phyloP scores from a whole-genome alignment of 805 yeast species.

The Candida adriatica region DNA sequence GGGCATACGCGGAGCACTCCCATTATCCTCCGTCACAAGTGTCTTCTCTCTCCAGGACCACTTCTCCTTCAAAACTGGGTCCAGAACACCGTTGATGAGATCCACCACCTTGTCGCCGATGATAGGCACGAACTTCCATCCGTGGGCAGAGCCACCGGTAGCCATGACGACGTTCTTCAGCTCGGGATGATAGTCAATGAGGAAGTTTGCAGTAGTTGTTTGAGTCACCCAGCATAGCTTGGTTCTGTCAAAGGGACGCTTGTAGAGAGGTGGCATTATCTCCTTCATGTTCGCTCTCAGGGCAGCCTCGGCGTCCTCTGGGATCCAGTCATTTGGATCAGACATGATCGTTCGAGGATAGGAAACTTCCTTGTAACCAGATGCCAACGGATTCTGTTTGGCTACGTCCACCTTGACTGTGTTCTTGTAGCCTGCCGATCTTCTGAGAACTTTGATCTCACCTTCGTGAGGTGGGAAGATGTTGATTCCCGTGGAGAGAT shows the following conservation, averaged over 20 bases:
- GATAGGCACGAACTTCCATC: slow-evolving; percentile 26
- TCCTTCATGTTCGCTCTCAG: slow-evolving; percentile 25
- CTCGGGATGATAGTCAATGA: slow-evolving; percentile 24
- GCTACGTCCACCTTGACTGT: slow-evolving; percentile 4
- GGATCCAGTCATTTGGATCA: slow-evolving; percentile 15
- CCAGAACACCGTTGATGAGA: slow-evolving; percentile 7
- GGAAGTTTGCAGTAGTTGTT: slow-evolving; percentile 25
- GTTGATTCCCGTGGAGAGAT: slow-evolving; percentile 14
- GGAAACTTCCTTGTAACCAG: slow-evolving; percentile 4
- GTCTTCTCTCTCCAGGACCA: slow-evolving; percentile 14
- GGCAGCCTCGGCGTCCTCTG: slow-evolving; percentile 8
- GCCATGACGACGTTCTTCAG: slow-evolving; percentile 23
- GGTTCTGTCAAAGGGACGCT: slow-evolving; percentile 18
- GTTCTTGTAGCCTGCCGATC: slow-evolving; percentile 12
- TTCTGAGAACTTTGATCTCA: slow-evolving; percentile 12
- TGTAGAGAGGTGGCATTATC: slow-evolving; percentile 9
- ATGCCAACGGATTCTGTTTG: slow-evolving; percentile 2
- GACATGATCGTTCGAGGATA: slow-evolving; percentile 10
- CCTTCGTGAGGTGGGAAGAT: slow-evolving; percentile 14
- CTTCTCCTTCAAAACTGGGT: slow-evolving; percentile 2
- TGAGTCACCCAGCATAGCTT: slow-evolving; percentile 35
- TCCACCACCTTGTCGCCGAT: slow-evolving; percentile 22
- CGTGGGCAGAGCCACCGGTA: slow-evolving; percentile 30
- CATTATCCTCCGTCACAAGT: slow-evolving; percentile 5
- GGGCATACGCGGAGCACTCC: slow-evolving; percentile 9